phyloP scores from a whole-genome alignment of 805 yeast species.

The Geotrichum ghanense region DNA sequence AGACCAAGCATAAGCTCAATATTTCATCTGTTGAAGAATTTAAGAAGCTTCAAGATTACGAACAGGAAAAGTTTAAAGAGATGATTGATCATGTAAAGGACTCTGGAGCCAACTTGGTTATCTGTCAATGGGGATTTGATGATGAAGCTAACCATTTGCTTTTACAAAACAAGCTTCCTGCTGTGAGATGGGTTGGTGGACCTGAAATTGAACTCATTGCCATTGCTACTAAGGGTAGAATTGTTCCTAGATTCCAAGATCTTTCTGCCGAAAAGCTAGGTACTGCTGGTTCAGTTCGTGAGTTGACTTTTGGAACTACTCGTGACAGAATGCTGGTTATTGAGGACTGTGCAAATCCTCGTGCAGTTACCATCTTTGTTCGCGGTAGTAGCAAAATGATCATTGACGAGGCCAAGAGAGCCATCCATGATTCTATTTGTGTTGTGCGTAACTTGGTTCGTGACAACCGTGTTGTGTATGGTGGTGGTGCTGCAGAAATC shows the following conservation, averaged over 20 bases:
- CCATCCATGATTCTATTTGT: constrained; percentile 91
- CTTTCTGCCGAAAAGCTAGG: constrained; percentile 75
- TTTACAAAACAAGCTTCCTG: constrained; percentile 79
- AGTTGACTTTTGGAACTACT: constrained; percentile 91
- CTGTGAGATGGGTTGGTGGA: constrained; percentile 99
- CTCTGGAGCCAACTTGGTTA: constrained; percentile 90
- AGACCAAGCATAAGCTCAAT: constrained; percentile 94
- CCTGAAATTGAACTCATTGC: constrained; percentile 92
- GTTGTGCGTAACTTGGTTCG: constrained; percentile 91
- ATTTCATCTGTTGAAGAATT: constrained; percentile 92
- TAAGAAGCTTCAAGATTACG: constrained; percentile 80
- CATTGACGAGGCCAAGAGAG: constrained; percentile 92
- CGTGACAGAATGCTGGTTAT: constrained; percentile 91
- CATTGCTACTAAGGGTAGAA: constrained; percentile 93
- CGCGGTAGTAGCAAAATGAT: constrained; percentile 98
- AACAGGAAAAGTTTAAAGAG: constrained; percentile 77
- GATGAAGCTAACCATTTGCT: constrained; percentile 95
- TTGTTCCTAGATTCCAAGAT: constrained; percentile 96
- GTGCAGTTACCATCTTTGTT: constrained; percentile 84
- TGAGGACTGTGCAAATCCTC: constrained; percentile 76
- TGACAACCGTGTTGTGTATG: constrained; percentile 93
- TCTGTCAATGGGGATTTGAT: constrained; percentile 99
- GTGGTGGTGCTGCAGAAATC: constrained; percentile 98
- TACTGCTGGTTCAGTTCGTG: constrained; percentile 71
- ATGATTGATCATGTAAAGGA: constrained; percentile 82